Conservation (phyloP, 768 basidiomycete species). For the Mycena belliarum region DNA sequence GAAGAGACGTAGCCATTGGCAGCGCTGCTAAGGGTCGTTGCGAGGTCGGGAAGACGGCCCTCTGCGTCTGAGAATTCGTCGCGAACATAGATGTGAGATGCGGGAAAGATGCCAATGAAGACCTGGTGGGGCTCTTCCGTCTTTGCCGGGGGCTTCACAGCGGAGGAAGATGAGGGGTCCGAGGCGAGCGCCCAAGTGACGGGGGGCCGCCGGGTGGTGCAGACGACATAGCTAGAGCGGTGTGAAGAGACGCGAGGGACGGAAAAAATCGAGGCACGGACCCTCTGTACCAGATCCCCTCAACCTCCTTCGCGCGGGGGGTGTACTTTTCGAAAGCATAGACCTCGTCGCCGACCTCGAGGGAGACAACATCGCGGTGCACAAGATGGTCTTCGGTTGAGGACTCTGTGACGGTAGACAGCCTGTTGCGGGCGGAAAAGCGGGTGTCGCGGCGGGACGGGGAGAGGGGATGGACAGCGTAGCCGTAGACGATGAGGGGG, state of each 20-base stretch:
- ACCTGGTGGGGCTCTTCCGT: conserved; percentile 83
- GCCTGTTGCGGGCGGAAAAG: conserved; percentile 53
- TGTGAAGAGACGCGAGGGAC: not conserved
- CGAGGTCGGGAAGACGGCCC: conserved; percentile 78
- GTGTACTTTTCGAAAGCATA: conserved; percentile 95
- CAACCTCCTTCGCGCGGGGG: conserved; percentile 69
- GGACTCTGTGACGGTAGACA: conserved; percentile 65
- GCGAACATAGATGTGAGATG: conserved; percentile 83
- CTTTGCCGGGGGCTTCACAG: conserved; percentile 52
- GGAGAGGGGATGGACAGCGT: conserved; percentile 82
- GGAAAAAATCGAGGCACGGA: conserved; percentile 48
- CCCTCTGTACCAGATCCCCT: conserved; percentile 93
- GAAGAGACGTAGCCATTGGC: conserved; percentile 26
- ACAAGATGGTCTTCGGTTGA: conserved; percentile 59
- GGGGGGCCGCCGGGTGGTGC: conserved; percentile 73
- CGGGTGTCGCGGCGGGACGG: conserved; percentile 76
- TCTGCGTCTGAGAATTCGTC: conserved; percentile 88
- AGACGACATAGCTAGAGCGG: conserved; percentile 75
- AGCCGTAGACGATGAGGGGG: conserved; percentile 77
- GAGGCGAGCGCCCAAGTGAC: conserved; percentile 62
- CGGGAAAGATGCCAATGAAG: conserved; percentile 93
- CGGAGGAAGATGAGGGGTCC: conserved; percentile 55
- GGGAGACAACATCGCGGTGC: conserved; percentile 74
- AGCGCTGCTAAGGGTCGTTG: conserved; percentile 49
- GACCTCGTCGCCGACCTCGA: conserved; percentile 95